Conservation (phyloP, 1,284 basidiomycete species). For the Irpex sp. region DNA sequence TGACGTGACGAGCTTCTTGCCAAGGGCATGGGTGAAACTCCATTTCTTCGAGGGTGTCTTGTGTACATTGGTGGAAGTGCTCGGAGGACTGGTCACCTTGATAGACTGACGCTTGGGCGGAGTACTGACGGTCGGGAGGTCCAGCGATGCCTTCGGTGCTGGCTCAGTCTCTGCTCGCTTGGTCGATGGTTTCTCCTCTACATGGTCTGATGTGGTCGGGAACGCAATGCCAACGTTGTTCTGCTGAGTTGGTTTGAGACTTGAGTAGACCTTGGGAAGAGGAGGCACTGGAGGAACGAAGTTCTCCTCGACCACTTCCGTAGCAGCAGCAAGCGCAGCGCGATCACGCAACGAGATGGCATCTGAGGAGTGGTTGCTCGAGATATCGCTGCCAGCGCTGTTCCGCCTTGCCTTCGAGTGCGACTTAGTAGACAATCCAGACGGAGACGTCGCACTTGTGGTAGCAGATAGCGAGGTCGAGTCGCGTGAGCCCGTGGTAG, state of each 20-base stretch:
- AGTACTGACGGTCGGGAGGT: slow-evolving; percentile 41
- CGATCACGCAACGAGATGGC: slow-evolving; percentile 64
- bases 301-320: slow-evolving; percentile 56
- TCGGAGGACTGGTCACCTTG: slow-evolving; percentile 32
- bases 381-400: slow-evolving; percentile 81
- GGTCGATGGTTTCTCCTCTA: slow-evolving; percentile 21
- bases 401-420: slow-evolving; percentile 61
- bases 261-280: slow-evolving; percentile 86
- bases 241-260: slow-evolving; percentile 46
- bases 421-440: slow-evolving; percentile 61
- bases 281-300: slow-evolving; percentile 94
- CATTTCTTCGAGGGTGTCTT: slow-evolving; percentile 91
- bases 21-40: slow-evolving; percentile 92
- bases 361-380: slow-evolving; percentile 68
- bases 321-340: slow-evolving; percentile 51
- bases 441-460: slow-evolving; percentile 75
- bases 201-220: slow-evolving; percentile 23
- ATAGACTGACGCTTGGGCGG: slow-evolving; percentile 27
- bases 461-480: slow-evolving; percentile 74
- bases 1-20: slow-evolving; percentile 69
- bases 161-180: slow-evolving; percentile 32
- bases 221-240: slow-evolving; percentile 49
- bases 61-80: slow-evolving; percentile 16
- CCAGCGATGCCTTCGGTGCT: slow-evolving; percentile 48
- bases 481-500: slow-evolving; percentile 75